Evolutionary conservation across 768 basidiomycete species (phyloP).

Genomic region (Psilocybe azurescens): DNA sequence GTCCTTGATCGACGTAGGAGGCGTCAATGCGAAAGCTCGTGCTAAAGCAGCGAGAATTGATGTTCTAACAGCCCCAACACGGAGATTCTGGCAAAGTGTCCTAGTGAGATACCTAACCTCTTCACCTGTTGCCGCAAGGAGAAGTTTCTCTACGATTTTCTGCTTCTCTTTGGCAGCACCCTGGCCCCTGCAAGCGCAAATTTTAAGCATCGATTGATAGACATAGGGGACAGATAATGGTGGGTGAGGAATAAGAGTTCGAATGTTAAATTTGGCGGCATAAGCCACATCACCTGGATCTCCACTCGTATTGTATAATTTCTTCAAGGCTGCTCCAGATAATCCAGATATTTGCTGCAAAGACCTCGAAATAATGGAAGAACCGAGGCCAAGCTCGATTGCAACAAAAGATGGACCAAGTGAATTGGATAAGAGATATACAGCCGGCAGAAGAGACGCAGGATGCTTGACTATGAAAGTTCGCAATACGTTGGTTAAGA

Average conservation of each 20-base stretch:
- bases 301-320: constrained; percentile 73
- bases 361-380: constrained; percentile 69
- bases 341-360: constrained; percentile 79
- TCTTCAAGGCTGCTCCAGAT: constrained; percentile 58
- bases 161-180: constrained; percentile 82
- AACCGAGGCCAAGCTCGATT: constrained; percentile 72
- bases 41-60: constrained; percentile 84
- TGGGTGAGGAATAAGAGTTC: constrained; percentile 76
- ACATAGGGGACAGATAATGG: constrained; percentile 68
- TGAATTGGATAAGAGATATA: constrained; percentile 85
- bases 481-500: constrained; percentile 76
- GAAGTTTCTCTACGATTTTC: constrained; percentile 76
- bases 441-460: constrained; percentile 69
- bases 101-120: constrained; percentile 85
- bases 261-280: constrained; percentile 76
- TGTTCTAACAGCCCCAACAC: constrained; percentile 88
- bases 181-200: constrained; percentile 71
- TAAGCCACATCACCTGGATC: constrained; percentile 92
- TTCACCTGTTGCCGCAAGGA: constrained; percentile 87
- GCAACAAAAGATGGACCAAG: constrained; percentile 76
- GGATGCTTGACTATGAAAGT: constrained; percentile 70
- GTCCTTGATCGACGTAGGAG: constrained; percentile 33
- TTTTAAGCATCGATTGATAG: constrained; percentile 69
- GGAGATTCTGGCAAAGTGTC: constrained; percentile 73
- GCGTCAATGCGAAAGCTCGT: constrained; percentile 72